Percentiles rank a stretch among this genome's conserved stretches.
These are phyloP conservation scores for Alternaria viburni DNA, from an alignment of 2,329 filamentous ascomycete species.

Conservation along the genomic window DNA sequence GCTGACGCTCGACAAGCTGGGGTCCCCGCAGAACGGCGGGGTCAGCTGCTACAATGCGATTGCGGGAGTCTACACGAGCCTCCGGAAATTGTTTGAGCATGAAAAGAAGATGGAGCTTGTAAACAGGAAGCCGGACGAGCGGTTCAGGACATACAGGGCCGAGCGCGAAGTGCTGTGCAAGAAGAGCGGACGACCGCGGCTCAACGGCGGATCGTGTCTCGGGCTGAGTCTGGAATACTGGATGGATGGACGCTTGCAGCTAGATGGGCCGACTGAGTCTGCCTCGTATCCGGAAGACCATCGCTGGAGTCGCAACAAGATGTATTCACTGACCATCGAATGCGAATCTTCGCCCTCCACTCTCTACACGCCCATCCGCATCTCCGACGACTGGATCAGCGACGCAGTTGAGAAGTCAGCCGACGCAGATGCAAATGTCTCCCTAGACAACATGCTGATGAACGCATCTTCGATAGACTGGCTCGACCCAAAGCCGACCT, in stretches of 20 bases:
- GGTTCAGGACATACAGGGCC: slow-evolving; percentile 55
- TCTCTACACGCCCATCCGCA: slow-evolving; percentile 66
- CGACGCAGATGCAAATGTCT: slow-evolving; percentile 43
- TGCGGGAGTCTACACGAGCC: slow-evolving; percentile 72
- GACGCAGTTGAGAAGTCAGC: slow-evolving; percentile 66
- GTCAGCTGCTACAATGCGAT: slow-evolving; percentile 81
- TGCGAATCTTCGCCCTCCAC: slow-evolving; percentile 60
- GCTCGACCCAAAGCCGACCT: slow-evolving; percentile 72
- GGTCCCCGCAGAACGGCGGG: slow-evolving; percentile 61
- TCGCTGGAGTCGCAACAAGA: slow-evolving; percentile 52
- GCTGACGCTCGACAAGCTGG: slow-evolving; percentile 73
- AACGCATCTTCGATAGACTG: slow-evolving; percentile 65
- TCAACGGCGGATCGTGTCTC: slow-evolving; percentile 71
- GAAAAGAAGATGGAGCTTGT: slow-evolving; percentile 61
- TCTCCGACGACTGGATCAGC: slow-evolving; percentile 77
- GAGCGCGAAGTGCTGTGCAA: slow-evolving; percentile 69
- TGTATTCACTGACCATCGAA: slow-evolving; percentile 73
- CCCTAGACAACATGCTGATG: slow-evolving; percentile 50
- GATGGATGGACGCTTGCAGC: slow-evolving; percentile 64
- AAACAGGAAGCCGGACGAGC: slow-evolving; percentile 44
- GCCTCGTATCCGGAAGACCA: slow-evolving; percentile 39
- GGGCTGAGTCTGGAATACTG: slow-evolving; percentile 80
- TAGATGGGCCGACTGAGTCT: slow-evolving; percentile 40
- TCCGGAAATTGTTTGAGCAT: slow-evolving; percentile 73
- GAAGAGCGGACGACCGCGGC: slow-evolving; percentile 71